A percentile compares a stretch with the other conserved stretches of the same genome.
phyloP scores from a whole-genome alignment of 1,284 basidiomycete genomes.

The Ustilago sp. region DNA sequence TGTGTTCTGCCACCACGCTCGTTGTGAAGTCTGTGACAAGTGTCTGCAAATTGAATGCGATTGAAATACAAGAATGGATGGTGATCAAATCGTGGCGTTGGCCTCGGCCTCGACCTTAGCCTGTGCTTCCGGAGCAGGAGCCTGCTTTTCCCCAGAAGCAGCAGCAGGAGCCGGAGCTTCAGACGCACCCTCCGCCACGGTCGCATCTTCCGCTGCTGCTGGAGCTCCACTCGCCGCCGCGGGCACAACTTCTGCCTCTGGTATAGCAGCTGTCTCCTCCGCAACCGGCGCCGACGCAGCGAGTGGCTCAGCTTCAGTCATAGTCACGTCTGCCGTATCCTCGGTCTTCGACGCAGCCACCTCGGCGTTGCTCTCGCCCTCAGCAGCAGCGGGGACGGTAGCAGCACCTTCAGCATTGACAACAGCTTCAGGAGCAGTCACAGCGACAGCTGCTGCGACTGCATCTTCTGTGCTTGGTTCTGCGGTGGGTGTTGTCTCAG shows the following conservation, averaged over 20 bases:
- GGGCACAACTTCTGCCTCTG: conserved; percentile 5
- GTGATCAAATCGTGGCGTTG: background rate
- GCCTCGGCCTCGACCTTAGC: conserved; percentile 1
- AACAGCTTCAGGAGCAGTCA: conserved; percentile 10
- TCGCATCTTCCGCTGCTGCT: background rate
- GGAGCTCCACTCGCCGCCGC: background rate
- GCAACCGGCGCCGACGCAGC: background rate
- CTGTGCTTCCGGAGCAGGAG: background rate
- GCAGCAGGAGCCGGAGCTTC: conserved; percentile 8
- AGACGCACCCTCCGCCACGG: background rate
- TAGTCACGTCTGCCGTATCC: conserved; percentile 11
- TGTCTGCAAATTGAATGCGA: background rate
- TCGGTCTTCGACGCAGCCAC: background rate
- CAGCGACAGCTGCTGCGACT: conserved; percentile 18
- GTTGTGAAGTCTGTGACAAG: background rate
- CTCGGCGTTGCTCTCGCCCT: background rate
- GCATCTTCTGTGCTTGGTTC: conserved; percentile 11
- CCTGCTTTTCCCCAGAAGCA: background rate
- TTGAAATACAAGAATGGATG: background rate
- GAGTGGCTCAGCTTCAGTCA: conserved; percentile 12
- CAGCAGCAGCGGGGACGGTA: conserved; percentile 5
- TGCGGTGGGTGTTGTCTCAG: background rate
- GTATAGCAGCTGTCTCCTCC: background rate
- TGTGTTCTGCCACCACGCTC: background rate
- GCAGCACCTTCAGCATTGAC: conserved; percentile 6